Evolutionary conservation across 2,329 filamentous ascomycete genomes (phyloP).

Genomic region (Fusarium mundagurra): DNA sequence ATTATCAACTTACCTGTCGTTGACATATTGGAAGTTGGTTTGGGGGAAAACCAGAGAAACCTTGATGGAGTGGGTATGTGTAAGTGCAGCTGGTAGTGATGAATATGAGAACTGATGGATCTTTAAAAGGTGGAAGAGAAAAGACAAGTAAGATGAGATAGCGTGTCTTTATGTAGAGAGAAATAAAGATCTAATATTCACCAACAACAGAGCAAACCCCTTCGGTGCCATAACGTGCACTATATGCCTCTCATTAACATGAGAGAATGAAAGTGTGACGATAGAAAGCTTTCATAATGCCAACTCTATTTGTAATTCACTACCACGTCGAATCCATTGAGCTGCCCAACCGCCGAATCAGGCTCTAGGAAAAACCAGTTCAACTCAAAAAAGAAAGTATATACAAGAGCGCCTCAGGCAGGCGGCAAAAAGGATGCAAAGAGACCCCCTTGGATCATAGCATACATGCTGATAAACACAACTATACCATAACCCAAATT

Average conservation of each 20-base stretch:
- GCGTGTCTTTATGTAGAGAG: neutral
- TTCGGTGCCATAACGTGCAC: neutral
- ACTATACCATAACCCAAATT: constrained; percentile 56
- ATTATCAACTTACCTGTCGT: neutral
- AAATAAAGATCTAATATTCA: neutral
- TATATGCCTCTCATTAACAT: neutral
- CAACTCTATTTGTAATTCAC: neutral
- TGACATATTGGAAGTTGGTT: neutral
- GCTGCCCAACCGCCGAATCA: neutral
- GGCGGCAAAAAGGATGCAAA: constrained; percentile 94
- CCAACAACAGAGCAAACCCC: neutral
- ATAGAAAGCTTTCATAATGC: neutral
- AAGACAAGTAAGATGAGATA: neutral
- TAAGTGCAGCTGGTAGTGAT: neutral
- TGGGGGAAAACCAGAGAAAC: neutral
- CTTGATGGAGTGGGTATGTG: neutral
- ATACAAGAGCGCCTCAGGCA: constrained; percentile 60
- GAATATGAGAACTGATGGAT: neutral
- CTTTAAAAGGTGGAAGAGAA: neutral
- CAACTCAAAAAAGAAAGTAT: neutral
- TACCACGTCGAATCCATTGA: neutral
- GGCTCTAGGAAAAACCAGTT: neutral
- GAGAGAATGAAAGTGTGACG: neutral
- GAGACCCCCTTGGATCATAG: constrained; percentile 80
- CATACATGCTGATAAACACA: constrained; percentile 82